Percentiles rank a stretch among this genome's conserved stretches.
Evolutionary conservation across 2,329 filamentous ascomycete species (phyloP).

Genomic region (Diaporthe sp.): DNA sequence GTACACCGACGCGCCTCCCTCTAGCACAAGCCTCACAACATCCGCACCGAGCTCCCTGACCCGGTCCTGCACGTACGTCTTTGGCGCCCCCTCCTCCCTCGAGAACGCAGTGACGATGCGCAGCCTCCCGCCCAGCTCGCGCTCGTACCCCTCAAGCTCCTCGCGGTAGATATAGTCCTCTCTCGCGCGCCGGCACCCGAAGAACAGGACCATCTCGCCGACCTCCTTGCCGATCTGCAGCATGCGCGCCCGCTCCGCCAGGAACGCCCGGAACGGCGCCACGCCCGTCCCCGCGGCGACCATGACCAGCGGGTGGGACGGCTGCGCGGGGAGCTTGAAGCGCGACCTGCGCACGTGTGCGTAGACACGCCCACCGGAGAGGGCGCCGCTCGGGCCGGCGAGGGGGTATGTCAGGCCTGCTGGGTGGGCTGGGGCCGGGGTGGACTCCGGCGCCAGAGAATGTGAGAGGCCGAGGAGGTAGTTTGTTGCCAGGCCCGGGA

Average conservation of each 20-base stretch:
- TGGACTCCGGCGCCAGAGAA: not conserved
- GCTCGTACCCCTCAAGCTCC: conserved; percentile 44
- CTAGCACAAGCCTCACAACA: conserved; percentile 48
- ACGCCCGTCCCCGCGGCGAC: conserved; percentile 62
- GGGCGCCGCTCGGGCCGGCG: conserved; percentile 26
- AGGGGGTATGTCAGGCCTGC: conserved; percentile 15
- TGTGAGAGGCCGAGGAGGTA: conserved; percentile 20
- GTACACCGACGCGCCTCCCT: conserved; percentile 54
- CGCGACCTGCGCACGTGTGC: conserved; percentile 57
- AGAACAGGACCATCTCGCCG: conserved; percentile 54
- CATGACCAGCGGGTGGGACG: conserved; percentile 62
- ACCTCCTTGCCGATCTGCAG: conserved; percentile 50
- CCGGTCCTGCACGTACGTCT: conserved; percentile 55
- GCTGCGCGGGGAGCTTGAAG: conserved; percentile 57
- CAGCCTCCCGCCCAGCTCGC: conserved; percentile 44
- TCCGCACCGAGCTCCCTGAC: conserved; percentile 50
- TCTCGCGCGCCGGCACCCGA: conserved; percentile 50
- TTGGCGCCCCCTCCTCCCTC: conserved; percentile 39
- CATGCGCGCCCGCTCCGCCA: conserved; percentile 52
- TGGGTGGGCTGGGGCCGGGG: not conserved
- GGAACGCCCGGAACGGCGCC: conserved; percentile 51
- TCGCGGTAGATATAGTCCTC: conserved; percentile 47
- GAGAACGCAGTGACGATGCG: conserved; percentile 52
- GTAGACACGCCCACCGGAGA: conserved; percentile 48
- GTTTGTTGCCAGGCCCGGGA: conserved; percentile 26